phyloP scores from a whole-genome alignment of 352 stramenopile species.

The Pythium dissimile region DNA sequence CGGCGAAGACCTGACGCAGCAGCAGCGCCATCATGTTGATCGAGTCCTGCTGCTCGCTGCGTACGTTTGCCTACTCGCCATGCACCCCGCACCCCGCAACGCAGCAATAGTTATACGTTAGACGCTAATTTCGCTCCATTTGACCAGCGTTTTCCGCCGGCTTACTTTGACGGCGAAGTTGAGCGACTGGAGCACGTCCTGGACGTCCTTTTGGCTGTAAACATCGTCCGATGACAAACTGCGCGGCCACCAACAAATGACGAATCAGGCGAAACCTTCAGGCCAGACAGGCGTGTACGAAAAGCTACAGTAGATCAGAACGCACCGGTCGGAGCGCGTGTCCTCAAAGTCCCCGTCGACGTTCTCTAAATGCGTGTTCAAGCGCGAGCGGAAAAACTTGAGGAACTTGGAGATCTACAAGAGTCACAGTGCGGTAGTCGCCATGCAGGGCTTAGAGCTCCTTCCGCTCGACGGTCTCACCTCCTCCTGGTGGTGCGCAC shows the following conservation, averaged over 20 bases:
- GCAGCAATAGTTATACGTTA: too few relatives aligned
- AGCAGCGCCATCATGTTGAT: conserved; percentile 87
- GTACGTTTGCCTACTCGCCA: conserved; percentile 54
- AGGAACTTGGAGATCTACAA: conserved; percentile 72
- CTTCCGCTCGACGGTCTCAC: too few relatives aligned
- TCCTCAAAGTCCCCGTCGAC: conserved; percentile 85
- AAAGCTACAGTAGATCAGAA: neutral
- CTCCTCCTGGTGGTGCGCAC: conserved; percentile 55
- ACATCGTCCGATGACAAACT: conserved; percentile 76
- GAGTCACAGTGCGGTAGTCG: neutral
- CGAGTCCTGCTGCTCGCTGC: conserved; percentile 75
- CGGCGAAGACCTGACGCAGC: conserved; percentile 74
- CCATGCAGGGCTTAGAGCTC: neutral
- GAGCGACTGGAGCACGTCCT: conserved; percentile 69
- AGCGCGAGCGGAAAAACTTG: conserved; percentile 81
- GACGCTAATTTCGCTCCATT: too few relatives aligned
- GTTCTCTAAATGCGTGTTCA: conserved; percentile 75
- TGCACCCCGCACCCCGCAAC: too few relatives aligned
- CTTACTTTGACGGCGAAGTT: conserved; percentile 76
- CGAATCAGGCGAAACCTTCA: neutral
- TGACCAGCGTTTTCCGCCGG: too few relatives aligned
- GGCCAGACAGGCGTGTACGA: too few relatives aligned
- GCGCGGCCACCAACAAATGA: too few relatives aligned
- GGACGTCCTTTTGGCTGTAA: conserved; percentile 82
- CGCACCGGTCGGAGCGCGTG: conserved; percentile 65